These are phyloP conservation scores for Entelexis paramagnoliae DNA, from an alignment of 1,139 yeast genomes.

Conservation along the genomic window DNA sequence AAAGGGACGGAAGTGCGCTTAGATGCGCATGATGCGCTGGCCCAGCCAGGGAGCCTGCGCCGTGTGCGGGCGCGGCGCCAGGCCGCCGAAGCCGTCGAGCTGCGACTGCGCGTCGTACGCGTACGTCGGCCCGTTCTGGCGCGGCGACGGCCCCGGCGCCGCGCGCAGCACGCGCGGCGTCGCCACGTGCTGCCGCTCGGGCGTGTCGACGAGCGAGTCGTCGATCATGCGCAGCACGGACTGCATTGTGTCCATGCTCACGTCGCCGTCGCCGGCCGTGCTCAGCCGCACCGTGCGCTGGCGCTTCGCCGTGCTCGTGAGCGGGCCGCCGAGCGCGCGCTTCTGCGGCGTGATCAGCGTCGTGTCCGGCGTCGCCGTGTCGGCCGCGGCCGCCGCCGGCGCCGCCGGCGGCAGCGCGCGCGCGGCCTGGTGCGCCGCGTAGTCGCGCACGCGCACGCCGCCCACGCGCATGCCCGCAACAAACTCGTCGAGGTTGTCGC, in stretches of 20 bases:
- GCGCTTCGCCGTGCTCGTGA: constrained; percentile 17
- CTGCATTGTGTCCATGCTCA: constrained; percentile 19
- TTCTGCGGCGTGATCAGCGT: constrained; percentile 16
- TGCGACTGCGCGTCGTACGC: constrained; percentile 19
- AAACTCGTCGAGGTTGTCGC: constrained; percentile 8
- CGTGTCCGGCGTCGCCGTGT: neutral
- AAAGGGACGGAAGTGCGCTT: neutral
- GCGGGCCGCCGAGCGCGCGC: constrained; percentile 7
- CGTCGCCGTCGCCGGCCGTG: constrained; percentile 15
- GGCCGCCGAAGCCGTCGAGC: constrained; percentile 11
- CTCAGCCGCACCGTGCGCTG: constrained; percentile 10
- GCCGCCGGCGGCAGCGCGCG: neutral
- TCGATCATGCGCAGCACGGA: constrained; percentile 35
- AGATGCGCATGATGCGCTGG: constrained; percentile 2
- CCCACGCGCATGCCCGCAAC: constrained; percentile 7
- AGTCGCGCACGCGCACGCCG: constrained; percentile 7
- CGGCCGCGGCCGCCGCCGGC: too few species aligned
- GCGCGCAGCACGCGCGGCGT: constrained; percentile 22
- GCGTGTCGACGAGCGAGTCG: constrained; percentile 33
- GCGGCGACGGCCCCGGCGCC: constrained; percentile 25
- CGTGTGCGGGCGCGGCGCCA: constrained; percentile 7
- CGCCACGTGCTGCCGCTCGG: constrained; percentile 25
- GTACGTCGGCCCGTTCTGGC: constrained; percentile 19
- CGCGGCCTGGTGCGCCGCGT: constrained; percentile 7
- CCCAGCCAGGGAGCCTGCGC: constrained; percentile 2